Base-by-base conservation (phyloP, 2,329 filamentous ascomycete genomes). In the Colletotrichum salicis region DNA sequence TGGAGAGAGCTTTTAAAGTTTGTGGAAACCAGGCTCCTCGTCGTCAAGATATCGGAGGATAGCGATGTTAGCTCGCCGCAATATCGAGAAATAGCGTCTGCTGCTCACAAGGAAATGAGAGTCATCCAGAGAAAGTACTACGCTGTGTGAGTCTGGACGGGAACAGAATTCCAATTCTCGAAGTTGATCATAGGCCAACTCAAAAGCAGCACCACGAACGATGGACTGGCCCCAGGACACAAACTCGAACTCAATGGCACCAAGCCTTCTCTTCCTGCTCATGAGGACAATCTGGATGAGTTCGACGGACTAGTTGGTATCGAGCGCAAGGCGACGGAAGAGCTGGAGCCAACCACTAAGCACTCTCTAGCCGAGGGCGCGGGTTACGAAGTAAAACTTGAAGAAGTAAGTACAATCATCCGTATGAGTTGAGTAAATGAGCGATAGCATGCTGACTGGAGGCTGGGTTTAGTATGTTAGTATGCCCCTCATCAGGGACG, bases 261-360 rank as follows among this genome's bases (percentile, higher is more conserved):
- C 35, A 57, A 41, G 27, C 7, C 5, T 35, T 68, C 58, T 27
- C 19, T 68, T 2, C 52, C 65, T 51, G 13, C 29, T 51, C 37
- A 37, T n/a, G 37, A 63, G 12, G 8, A 57, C 27, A 58, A 52
- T 4, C 65, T 63, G 10, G 59, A 31, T 5, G 59, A 58, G 4
- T 68, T 57, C 31, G 51, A 13, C 11, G 58, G 64, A 8, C 64
- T 68, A 5, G 35, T 31, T 29, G 29, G n/a, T 1, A 57, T 68
- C 7, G 24, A 68, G 52, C 37, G 37, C 29, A 57, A 63, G 59
- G 59, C 65, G 15, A 63, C 59, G 5, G 51, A 63, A 3, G 37
- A 58, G 19, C 48, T 33, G 24, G 7, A 51, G 27, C 15, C 52
- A 15, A 22, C 41, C 1, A 11, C 22, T 22, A 2, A 13, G 52